A percentile compares a stretch with the other conserved stretches of the same genome.
phyloP scores from a whole-genome alignment of 495 filamentous ascomycete species.

The Xylaria intraflava region DNA sequence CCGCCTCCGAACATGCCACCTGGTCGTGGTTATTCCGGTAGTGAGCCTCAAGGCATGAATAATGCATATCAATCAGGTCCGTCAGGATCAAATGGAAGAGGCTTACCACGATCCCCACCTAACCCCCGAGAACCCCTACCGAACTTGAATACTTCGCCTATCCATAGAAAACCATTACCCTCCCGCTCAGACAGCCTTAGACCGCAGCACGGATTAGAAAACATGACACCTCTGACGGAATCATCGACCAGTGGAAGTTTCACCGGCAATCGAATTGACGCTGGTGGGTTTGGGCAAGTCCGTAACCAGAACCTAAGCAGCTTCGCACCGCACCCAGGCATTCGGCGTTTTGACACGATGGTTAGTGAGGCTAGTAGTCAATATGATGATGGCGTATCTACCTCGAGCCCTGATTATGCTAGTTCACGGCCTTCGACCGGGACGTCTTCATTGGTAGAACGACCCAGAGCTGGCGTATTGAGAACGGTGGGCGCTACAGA shows the following conservation, averaged over 20 bases:
- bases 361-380: constrained; percentile 34
- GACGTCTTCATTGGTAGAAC: constrained; percentile 55
- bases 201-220: constrained; percentile 21
- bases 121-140: constrained; percentile 21
- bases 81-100: constrained; percentile 11
- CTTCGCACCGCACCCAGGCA: constrained; percentile 9
- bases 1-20: constrained; percentile 29
- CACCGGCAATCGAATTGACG: constrained; percentile 57
- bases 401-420: constrained; percentile 54
- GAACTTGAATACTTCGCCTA: constrained; percentile 28
- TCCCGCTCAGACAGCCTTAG: constrained; percentile 34
- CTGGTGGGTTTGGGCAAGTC: constrained; percentile 52
- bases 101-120: constrained; percentile 19
- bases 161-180: constrained; percentile 58
- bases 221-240: constrained; percentile 22
- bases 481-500: constrained; percentile 68
- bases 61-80: constrained; percentile 17
- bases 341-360: constrained; percentile 29
- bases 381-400: constrained; percentile 45
- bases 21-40: constrained; percentile 18
- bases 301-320: constrained; percentile 17
- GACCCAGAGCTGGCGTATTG: constrained; percentile 73
- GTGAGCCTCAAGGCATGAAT: constrained; percentile 22
- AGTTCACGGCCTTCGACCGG: constrained; percentile 63
- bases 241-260: constrained; percentile 55